Percentiles rank a stretch among this genome's conserved stretches.
phyloP scores from a whole-genome alignment of 306 rosid species.

The Crataegus laevigata region DNA sequence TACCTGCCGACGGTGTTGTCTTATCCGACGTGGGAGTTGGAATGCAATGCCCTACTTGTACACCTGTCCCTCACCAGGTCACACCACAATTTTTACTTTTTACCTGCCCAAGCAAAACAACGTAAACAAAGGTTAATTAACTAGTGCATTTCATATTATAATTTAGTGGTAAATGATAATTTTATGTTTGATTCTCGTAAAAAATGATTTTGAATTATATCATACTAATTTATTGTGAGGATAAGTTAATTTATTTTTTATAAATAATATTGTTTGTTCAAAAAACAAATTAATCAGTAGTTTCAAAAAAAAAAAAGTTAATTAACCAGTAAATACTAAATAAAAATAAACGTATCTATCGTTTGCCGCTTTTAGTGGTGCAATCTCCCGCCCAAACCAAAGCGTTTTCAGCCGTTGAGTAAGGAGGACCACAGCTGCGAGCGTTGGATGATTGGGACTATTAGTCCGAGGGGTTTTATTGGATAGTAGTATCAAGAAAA shows the following conservation, averaged over 20 bases:
- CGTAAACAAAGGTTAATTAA: background rate
- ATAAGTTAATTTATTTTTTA: too few relatives aligned
- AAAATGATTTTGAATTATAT: fast-evolving
- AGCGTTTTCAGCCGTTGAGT: constrained; percentile 29
- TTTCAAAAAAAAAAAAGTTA: background rate
- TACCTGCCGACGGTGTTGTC: constrained; percentile 82
- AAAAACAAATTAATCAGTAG: too few relatives aligned
- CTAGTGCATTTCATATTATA: fast-evolving
- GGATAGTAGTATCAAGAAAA: constrained; percentile 19
- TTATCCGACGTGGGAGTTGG: constrained; percentile 31
- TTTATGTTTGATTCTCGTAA: fast-evolving
- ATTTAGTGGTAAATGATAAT: fast-evolving
- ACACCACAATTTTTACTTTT: background rate
- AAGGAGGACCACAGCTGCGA: background rate
- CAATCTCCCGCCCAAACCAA: constrained; percentile 48
- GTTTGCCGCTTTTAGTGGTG: background rate
- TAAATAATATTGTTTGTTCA: too few relatives aligned
- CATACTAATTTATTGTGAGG: too few relatives aligned
- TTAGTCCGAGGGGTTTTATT: constrained; percentile 14
- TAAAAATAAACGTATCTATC: background rate
- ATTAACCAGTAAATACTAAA: background rate
- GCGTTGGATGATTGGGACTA: constrained; percentile 17
- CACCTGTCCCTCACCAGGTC: background rate
- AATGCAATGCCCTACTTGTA: constrained; percentile 8
- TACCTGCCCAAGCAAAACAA: background rate